phyloP scores from a whole-genome alignment of 805 yeast species.

The Candida coleopterorum region DNA sequence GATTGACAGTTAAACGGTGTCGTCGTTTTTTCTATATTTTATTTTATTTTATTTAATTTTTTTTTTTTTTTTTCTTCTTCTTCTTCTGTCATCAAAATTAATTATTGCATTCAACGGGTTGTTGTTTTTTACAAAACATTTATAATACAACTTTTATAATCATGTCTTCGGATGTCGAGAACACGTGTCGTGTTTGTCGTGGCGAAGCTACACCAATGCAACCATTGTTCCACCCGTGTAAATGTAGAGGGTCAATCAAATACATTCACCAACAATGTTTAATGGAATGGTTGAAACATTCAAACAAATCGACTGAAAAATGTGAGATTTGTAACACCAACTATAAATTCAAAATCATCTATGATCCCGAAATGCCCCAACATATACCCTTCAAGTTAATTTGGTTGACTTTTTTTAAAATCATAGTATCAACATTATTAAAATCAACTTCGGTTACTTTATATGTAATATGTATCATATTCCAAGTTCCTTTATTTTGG shows the following conservation, averaged over 20 bases:
- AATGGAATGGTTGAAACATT: conserved; percentile 77
- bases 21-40: too few relatives aligned
- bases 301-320: conserved; percentile 50
- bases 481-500: conserved; percentile 59
- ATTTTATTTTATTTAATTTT: too few relatives aligned
- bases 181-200: conserved; percentile 85
- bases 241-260: conserved; percentile 88
- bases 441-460: conserved; percentile 24
- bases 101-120: too few relatives aligned
- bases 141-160: not conserved
- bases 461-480: conserved; percentile 36
- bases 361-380: conserved; percentile 60
- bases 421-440: conserved; percentile 11
- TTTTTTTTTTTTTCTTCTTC: too few relatives aligned
- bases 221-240: conserved; percentile 88
- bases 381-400: conserved; percentile 53
- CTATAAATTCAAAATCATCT: conserved; percentile 63
- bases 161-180: conserved; percentile 21
- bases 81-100: too few relatives aligned
- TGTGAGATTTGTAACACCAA: conserved; percentile 89
- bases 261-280: conserved; percentile 92
- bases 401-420: conserved; percentile 30
- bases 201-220: conserved; percentile 78
- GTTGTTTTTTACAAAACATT: too few relatives aligned
- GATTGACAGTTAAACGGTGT: too few relatives aligned